Percentiles rank a stretch among this genome's conserved stretches.
phyloP scores from a whole-genome alignment of 768 basidiomycete species.

The Psilocybe tampanensis region DNA sequence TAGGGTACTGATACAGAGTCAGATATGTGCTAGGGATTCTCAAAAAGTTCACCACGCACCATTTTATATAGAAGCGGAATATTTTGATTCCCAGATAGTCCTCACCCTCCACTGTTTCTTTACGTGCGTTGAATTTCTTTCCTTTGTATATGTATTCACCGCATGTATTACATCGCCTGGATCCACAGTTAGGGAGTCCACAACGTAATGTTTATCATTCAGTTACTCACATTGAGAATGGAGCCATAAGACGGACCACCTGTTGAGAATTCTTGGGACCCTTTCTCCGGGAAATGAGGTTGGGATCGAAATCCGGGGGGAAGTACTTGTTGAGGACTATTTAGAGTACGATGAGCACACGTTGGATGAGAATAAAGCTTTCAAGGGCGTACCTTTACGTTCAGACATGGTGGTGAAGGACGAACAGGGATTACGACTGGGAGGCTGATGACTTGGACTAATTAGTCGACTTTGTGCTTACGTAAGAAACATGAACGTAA shows the following conservation, averaged over 20 bases:
- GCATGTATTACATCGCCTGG: conserved; percentile 90
- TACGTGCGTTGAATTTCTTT: conserved; percentile 99
- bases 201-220: conserved; percentile 4
- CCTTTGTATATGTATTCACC: conserved; percentile 99
- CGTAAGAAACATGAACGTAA: conserved; percentile 20
- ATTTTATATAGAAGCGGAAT: conserved; percentile 92
- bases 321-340: conserved; percentile 93
- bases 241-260: conserved; percentile 98
- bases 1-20: conserved; percentile 61
- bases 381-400: conserved; percentile 64
- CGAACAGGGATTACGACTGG: conserved; percentile 3
- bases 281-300: conserved; percentile 90
- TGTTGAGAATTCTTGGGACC: conserved; percentile 94
- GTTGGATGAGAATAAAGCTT: not conserved
- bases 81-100: conserved; percentile 99
- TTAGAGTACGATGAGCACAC: not conserved
- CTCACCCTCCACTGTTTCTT: conserved; percentile 97
- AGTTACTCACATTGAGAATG: conserved; percentile 86
- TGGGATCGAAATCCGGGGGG: conserved; percentile 98
- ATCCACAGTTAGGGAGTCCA: not conserved
- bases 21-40: conserved; percentile 1
- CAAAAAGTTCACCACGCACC: conserved; percentile 46
- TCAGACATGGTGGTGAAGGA: conserved; percentile 65
- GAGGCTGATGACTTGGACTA: conserved; percentile 8
- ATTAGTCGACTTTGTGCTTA: conserved; percentile 21